A percentile compares a stretch with the other conserved stretches of the same genome.
These are phyloP conservation scores for Termitomyces sp. DNA, from an alignment of 768 basidiomycete species.

Conservation along the genomic window DNA sequence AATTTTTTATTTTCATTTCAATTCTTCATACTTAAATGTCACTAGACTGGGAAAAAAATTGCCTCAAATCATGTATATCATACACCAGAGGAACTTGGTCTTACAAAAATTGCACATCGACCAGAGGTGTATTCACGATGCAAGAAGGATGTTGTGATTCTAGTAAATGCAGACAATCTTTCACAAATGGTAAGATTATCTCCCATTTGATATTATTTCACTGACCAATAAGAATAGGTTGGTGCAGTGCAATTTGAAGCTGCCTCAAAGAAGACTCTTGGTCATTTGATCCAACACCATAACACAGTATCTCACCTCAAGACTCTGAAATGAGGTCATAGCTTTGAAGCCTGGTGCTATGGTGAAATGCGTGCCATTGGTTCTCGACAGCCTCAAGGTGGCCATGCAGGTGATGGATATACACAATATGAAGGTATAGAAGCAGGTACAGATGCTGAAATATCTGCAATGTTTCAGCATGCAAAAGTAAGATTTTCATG, in stretches of 20 bases:
- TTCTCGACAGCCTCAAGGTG: constrained; percentile 2
- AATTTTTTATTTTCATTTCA: not conserved
- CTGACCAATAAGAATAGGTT: not conserved
- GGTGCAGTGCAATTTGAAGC: constrained; percentile 2
- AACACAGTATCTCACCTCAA: not conserved
- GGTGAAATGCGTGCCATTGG: constrained; percentile 5
- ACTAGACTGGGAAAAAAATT: not conserved
- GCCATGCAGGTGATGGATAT: constrained; percentile 3
- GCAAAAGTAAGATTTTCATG: not conserved
- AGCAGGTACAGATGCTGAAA: not conserved
- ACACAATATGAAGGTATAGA: not conserved
- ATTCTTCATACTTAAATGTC: not conserved
- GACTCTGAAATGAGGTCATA: not conserved
- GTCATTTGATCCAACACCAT: constrained; percentile 1
- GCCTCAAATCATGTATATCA: not conserved
- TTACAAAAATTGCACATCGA: not conserved
- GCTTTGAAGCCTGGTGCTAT: constrained; percentile 3
- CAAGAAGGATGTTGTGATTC: too few species aligned
- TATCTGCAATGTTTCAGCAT: not conserved
- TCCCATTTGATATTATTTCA: not conserved
- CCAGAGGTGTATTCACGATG: not conserved
- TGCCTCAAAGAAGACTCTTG: not conserved
- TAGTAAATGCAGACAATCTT: not conserved
- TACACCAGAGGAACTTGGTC: not conserved
- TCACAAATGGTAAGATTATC: not conserved